Evolutionary conservation across 1,139 yeast genomes (phyloP).

Genomic region (Pichia sp.): DNA sequence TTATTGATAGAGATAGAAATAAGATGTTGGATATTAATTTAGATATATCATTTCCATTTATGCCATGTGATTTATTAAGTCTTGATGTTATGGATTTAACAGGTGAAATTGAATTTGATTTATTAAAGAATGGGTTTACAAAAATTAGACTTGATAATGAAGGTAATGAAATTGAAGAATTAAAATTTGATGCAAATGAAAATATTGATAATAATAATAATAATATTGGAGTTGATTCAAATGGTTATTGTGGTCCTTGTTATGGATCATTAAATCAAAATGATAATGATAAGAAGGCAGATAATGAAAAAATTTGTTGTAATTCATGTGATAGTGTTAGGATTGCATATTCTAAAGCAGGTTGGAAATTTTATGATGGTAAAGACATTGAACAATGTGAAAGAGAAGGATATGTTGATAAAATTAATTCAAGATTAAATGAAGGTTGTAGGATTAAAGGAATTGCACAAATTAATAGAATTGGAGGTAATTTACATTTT

Average conservation of each 20-base stretch:
- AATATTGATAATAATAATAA: constrained; percentile 27
- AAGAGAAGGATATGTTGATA: constrained; percentile 70
- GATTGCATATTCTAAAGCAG: constrained; percentile 65
- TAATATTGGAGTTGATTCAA: constrained; percentile 16
- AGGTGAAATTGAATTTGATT: constrained; percentile 76
- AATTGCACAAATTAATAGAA: constrained; percentile 70
- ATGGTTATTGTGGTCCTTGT: constrained; percentile 75
- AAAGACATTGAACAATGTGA: constrained; percentile 84
- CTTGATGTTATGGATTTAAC: constrained; percentile 75
- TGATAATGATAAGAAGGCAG: constrained; percentile 37
- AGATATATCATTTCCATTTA: constrained; percentile 72
- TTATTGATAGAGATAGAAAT: constrained; percentile 81
- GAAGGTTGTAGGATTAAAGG: constrained; percentile 93
- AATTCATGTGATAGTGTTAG: constrained; percentile 80
- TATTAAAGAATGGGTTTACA: constrained; percentile 63
- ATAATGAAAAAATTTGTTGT: constrained; percentile 56
- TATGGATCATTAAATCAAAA: constrained; percentile 75
- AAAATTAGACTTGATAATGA: constrained; percentile 53
- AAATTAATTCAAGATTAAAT: constrained; percentile 48
- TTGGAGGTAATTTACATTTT: constrained; percentile 87
- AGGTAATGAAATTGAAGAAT: constrained; percentile 37
- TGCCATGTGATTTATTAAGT: constrained; percentile 71
- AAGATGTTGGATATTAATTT: constrained; percentile 69
- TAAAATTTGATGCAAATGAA: constrained; percentile 29
- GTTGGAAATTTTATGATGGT: constrained; percentile 93